Base-by-base conservation (phyloP, 2,329 filamentous ascomycete species). In the Camillea tinctor region DNA sequence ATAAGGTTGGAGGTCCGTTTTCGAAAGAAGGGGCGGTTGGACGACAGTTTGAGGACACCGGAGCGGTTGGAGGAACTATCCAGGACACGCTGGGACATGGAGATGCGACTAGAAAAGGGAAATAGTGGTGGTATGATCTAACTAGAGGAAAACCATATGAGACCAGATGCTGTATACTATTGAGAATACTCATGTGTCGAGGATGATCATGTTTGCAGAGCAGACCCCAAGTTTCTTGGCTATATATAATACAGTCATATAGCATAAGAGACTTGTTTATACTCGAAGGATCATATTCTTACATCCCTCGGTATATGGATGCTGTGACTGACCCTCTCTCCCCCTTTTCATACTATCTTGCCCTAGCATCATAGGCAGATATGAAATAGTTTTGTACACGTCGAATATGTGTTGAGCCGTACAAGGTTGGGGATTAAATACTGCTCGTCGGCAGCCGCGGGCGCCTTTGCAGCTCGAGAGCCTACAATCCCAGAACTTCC, bases 11-110 rank as follows among this genome's bases (percentile, higher is more conserved):
- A 21, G 64, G 62, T 1, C 64, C 60, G 9, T 62, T 64, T 26
- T 61, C 64, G 19, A 63, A 60, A 20, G 60, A 66, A 40, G 62
- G 64, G 8, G 44, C 21, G 5, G 23, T 64, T 11, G 64, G 64
- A 2, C 60, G 57, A 2, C 62, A 66, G 40, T 66, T 66, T 19
- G 63, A 60, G 1, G 64, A 66, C 48, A 60, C 61, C 24, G 64
- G 62, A 9, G 55, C 62, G 4, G 54, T 65, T 2, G 62, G 64
- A 19, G 62, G 64, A 8, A 59, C 51, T 4, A 58, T 66, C 22
- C 60, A 63, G 50, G 64, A 44, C 17, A 44, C 4, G 6, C 6
- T 44, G 36, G 36, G 36, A n/a, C 36, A 44, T 15, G 5, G 36
- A 44, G 36, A 44, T n/a, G 36, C 36, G 13, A 15, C 36, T 44